Base-by-base conservation (phyloP, 1,139 yeast species). In the Geotrichum phurueaensis region DNA sequence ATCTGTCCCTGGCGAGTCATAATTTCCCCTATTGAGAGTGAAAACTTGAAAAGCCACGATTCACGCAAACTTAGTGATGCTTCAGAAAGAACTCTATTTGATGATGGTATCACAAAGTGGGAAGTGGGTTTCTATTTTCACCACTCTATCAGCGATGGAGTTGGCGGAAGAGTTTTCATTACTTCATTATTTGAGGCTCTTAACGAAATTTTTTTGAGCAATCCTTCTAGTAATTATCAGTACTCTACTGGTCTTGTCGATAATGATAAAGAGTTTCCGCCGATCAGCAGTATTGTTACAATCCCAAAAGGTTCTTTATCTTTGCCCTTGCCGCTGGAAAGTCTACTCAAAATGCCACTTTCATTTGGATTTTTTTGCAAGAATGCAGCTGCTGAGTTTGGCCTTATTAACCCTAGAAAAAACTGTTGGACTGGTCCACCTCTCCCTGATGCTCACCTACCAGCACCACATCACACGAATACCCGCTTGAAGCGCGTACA, bases 391-490 rank as follows among this genome's bases (percentile, higher is more conserved):
- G 15, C 23, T 9, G 47, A 52, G 29, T 33, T 20, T 52, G 45
- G 47, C 7, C 12, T 52, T 2, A 13, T 13, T 20, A 22, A 22
- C 9, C 47, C 47, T 7, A 31, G 15, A 15, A 52, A 31, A 51
- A 31, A 18, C 39, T 51, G 53, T 33, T 52, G 54, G 54, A 52
- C 54, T 20, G 54, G 54, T 20, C 47, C 47, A n/a, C 47, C 47
- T 18, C 47, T 39, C 3, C 47, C 47, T 15, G 20, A 39, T 15
- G 47, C 47, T n/a, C 47, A 39, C n/a, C n/a, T 39, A 13, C 47
- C 47, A 39, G 47, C 47, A n/a, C 47, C 47, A 39, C 47, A 39
- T 2, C 20, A 36, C 27, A 29, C 15, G 18, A 31, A 18, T 10
- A 20, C 54, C 18, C 33, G 39, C 10, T 15, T 52, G 29, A 29